Base-by-base conservation (phyloP, 2,329 filamentous ascomycete genomes). In the Plectosphaerella cucumerina region DNA sequence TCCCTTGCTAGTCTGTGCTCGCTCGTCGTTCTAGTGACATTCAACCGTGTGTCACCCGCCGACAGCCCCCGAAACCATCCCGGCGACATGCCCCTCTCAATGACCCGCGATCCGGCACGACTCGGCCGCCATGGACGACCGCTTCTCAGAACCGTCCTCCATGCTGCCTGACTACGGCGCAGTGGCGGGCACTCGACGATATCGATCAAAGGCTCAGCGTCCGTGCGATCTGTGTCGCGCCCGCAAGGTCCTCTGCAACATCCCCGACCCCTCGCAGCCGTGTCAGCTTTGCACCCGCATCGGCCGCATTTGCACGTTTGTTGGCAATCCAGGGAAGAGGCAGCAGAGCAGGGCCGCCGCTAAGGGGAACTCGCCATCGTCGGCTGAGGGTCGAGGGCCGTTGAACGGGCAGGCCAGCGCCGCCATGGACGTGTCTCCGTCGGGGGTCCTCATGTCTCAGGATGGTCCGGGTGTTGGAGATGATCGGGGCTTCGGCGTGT, bases 201-300 rank as follows among this genome's bases (percentile, higher is more conserved):
- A 60, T 41, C 57, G 57, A 8, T 60, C 56, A 26, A 59, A 60
- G 34, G 53, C 57, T 1, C 57, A 60, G 44, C 45, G 57, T 17
- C 57, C 58, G 22, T 59, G 57, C 42, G 57, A 59, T 45, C 46
- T 59, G 11, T 60, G 57, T 26, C 58, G 56, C 10, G 47, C 58
- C 3, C 60, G 60, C 20, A 62, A 62, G 34, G 60, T 56, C 2
- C 55, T 62, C 4, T 62, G 60, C 50, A 62, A 62, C 9, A 62
- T 62, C 3, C 60, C 60, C 6, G 60, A 62, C 31, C 60, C 60
- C 1, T 47, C 52, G n/a, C 47, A 50, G 34, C 60, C 60, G 17
- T 62, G 60, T 26, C 60, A 62, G 42, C 53, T 62, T 3, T 62
- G 60, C 20, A 50, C 58, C 20, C 50, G 60, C 5, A 60, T 57